Base-by-base conservation (phyloP, 2,329 filamentous ascomycete genomes). In the Epichloe coenophiala region DNA sequence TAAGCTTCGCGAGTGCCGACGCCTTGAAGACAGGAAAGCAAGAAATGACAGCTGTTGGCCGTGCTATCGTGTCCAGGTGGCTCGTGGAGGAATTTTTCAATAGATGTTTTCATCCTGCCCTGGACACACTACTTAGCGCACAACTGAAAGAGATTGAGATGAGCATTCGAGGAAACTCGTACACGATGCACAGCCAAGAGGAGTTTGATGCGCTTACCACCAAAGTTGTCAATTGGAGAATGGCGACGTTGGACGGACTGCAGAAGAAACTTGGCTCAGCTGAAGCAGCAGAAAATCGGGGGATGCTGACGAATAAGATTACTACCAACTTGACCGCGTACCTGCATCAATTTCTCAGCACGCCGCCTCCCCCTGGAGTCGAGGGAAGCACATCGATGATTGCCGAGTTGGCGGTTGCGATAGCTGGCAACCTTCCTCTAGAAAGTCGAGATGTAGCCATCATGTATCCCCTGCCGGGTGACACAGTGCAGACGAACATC, bases 1-100 rank as follows among this genome's bases (percentile, higher is more conserved):
- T 81, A 50, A 76, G 76, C 23, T 87, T 82, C 50, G 86, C 95
- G 56, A 96, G 91, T 65, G 76, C 84, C 48, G 90, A 95, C 60
- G 91, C 89, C 1, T 75, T 94, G 49, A 80, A 83, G 59, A 88
- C 84, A 9, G 93, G 90, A 54, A 95, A 90, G 63, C 90, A 96
- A 65, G 93, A 98, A 67, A 98, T 98, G 93, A 97, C 89, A 6
- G 90, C 90, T 5, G 85, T 95, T 23, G 93, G 93, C 15, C 81
- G 91, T 49, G 89, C 91, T 12, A 81, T 90, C 56, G 89, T 98
- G 58, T 86, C 86, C 31, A 80, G 83, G 53, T 98, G 91, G 88
- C 71, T 98, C 5, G 83, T 91, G 23, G 88, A 95, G 45, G 88
- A 95, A 62, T 79, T 97, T 42, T 95, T 97, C 64, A 83, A 94